Percentiles rank a stretch among this genome's conserved stretches.
Evolutionary conservation across 2,329 filamentous ascomycete genomes (phyloP).

Genomic region (Hyphodiscus sp.): DNA sequence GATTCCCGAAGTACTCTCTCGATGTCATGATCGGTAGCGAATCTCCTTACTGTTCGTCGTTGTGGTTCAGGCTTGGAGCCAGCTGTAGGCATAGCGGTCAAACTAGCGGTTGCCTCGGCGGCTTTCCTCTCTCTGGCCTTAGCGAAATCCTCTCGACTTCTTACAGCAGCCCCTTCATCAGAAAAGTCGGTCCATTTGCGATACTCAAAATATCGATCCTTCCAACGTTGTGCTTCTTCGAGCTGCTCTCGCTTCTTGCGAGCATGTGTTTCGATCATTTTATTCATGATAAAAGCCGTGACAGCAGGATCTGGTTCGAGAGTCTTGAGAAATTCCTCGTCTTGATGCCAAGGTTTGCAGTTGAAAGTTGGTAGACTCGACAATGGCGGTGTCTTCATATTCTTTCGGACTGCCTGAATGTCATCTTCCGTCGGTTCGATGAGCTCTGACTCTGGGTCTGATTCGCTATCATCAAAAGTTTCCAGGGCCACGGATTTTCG

Average conservation of each 20-base stretch:
- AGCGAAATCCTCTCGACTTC: conserved; percentile 25
- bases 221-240: conserved; percentile 22
- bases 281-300: conserved; percentile 13
- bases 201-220: conserved; percentile 22
- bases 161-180: conserved; percentile 23
- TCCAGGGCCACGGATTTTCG: not conserved
- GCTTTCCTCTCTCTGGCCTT: conserved; percentile 20
- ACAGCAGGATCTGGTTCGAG: conserved; percentile 17
- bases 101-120: conserved; percentile 22
- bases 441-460: not conserved
- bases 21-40: conserved; percentile 66
- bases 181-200: conserved; percentile 27
- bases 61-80: conserved; percentile 53
- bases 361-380: conserved; percentile 21
- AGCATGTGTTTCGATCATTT: conserved; percentile 10
- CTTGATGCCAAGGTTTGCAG: conserved; percentile 19
- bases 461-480: not conserved
- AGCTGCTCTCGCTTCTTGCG: conserved; percentile 20
- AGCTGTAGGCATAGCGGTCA: conserved; percentile 33
- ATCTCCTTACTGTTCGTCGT: conserved; percentile 44
- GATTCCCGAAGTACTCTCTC: conserved; percentile 68
- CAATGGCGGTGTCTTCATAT: conserved; percentile 28
- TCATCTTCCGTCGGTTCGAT: conserved; percentile 5
- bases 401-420: conserved; percentile 19
- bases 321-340: conserved; percentile 20